phyloP scores from a whole-genome alignment of 2,329 filamentous ascomycete genomes.

The Phialophora chinensis region DNA sequence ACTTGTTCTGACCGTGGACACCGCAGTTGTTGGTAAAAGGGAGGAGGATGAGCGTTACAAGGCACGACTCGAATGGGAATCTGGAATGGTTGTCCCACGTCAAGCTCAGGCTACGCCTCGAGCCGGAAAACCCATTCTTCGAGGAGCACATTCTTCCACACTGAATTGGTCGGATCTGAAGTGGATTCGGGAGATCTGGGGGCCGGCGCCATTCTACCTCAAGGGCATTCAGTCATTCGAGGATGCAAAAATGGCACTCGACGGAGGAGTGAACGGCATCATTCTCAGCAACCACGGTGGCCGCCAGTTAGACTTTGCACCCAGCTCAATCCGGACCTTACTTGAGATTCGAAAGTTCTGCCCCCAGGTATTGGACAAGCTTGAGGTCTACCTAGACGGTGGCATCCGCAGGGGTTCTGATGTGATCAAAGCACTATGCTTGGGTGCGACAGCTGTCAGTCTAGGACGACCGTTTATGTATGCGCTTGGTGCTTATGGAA shows the following conservation, averaged over 20 bases:
- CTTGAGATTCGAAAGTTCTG: conserved; percentile 64
- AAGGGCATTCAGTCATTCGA: conserved; percentile 64
- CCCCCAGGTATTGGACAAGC: conserved; percentile 43
- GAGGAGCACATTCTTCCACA: conserved; percentile 48
- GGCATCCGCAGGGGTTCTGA: conserved; percentile 60
- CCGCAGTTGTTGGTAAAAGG: conserved; percentile 60
- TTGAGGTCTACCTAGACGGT: conserved; percentile 52
- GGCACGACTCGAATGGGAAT: background rate
- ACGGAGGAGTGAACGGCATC: conserved; percentile 60
- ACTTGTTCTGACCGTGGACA: conserved; percentile 62
- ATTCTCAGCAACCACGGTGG: conserved; percentile 66
- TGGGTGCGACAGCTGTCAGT: conserved; percentile 61
- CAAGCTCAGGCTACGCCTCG: conserved; percentile 40
- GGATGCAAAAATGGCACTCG: conserved; percentile 58
- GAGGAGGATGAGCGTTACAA: conserved; percentile 63
- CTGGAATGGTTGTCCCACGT: background rate
- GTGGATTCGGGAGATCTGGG: conserved; percentile 57
- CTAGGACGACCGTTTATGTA: conserved; percentile 61
- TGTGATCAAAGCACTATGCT: conserved; percentile 59
- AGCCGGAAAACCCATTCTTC: conserved; percentile 55
- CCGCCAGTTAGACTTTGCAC: conserved; percentile 55
- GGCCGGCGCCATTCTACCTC: conserved; percentile 58
- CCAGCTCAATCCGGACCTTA: conserved; percentile 49
- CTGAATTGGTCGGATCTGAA: conserved; percentile 60
- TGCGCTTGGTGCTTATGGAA: conserved; percentile 71